Base-by-base conservation (phyloP, 2,329 filamentous ascomycete species). In the Rutstroemia sp. region DNA sequence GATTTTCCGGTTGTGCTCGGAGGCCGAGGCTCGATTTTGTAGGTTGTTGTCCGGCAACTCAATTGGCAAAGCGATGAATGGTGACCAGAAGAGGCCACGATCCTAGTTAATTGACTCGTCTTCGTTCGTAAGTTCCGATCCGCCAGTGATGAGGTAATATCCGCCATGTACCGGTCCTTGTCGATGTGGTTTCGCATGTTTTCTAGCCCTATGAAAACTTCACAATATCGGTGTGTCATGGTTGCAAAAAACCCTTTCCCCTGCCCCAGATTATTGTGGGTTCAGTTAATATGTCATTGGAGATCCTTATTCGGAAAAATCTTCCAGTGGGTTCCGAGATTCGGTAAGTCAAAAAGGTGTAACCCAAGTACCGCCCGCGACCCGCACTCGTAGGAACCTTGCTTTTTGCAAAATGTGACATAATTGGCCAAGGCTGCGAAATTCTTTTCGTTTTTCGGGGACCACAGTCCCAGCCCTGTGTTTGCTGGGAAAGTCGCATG, bases 181-280 rank as follows among this genome's bases (percentile, higher is more conserved):
- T 34, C 30, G 30, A 34, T 34, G 30, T 34, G 30, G 9, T 34
- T 34, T 34, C 30, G 30, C 2, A 30, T 12, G 1, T 34, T 34
- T 34, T 34, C 30, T 34, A 12, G 12, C 30, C 30, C 30, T 34
- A 12, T 34, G 12, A 34, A 34, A 34, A 14, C 30, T 4, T 34
- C 17, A n/a, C 39, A 19, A 19, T 42, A 48, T 40, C 19, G 17
- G 39, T 54, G 34, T 54, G 51, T 54, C 51, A 54, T 54, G 17
- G 51, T 54, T 42, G 19, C 12, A 39, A 49, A 48, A 27, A 54
- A 23, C 19, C 21, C 47, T 30, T 48, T 40, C 30, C 48, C n/a
- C 34, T 42, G 51, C 44, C 39, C 44, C 34, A 40, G 44, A 34
- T 12, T 48, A 48, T 39, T 39, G 51, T 54, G 51, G 51, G 39